Evolutionary conservation across 129 eudicot genomes (phyloP).

Genomic region (Rutidosis leptorrhynchoides): DNA sequence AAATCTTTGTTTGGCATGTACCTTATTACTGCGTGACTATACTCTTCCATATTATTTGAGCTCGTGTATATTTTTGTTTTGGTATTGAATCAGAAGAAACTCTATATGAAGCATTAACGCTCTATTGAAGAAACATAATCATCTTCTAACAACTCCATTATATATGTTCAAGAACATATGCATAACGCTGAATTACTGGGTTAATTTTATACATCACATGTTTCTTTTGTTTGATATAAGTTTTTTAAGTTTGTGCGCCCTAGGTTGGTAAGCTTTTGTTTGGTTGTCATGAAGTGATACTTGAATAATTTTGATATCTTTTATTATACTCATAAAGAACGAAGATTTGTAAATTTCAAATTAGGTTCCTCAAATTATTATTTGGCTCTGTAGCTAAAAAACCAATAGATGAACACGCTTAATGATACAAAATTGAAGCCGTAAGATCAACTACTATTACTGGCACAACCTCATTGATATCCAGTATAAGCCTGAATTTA

Average conservation of each 20-base stretch:
- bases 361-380: neutral
- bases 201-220: conserved; percentile 6
- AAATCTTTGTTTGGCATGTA: neutral
- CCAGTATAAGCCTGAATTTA: conserved; percentile 8
- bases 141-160: neutral
- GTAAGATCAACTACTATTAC: neutral
- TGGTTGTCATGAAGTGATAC: neutral
- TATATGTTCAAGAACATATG: neutral
- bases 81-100: neutral
- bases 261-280: neutral
- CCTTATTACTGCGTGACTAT: neutral
- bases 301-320: neutral
- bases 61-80: conserved; percentile 20
- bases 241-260: neutral
- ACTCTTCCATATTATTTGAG: neutral
- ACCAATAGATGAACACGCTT: conserved; percentile 7
- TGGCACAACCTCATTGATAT: neutral
- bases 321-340: conserved; percentile 6
- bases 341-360: neutral
- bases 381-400: neutral
- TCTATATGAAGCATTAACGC: neutral
- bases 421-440: neutral
- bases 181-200: neutral
- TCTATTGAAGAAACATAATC: neutral
- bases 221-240: conserved; percentile 9